Conservation (phyloP, 805 yeast species). For the Barnettozyma populi region DNA sequence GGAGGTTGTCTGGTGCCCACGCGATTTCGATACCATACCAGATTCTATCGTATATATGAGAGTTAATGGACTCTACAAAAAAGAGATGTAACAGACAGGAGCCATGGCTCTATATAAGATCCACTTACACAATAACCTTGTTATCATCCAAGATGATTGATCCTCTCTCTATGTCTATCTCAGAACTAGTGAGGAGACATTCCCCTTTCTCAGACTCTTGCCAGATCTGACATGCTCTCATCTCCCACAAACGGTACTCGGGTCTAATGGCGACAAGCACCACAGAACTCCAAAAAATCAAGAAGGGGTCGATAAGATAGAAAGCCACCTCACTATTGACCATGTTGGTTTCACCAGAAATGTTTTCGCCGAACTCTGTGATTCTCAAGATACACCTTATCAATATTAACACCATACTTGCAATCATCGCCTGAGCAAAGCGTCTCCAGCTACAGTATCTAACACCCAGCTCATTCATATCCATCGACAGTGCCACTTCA, state of each 20-base stretch:
- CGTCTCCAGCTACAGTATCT: background rate
- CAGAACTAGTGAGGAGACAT: no score
- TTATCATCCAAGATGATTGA: no score
- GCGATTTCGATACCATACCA: no score
- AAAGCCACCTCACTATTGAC: background rate
- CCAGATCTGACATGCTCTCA: background rate
- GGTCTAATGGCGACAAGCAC: background rate
- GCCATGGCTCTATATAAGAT: no score
- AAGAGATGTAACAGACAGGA: no score
- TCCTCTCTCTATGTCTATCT: no score
- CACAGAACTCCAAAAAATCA: background rate
- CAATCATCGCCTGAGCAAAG: background rate
- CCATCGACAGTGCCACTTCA: background rate
- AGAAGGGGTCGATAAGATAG: slow-evolving; percentile 4
- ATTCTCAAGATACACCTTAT: slow-evolving; percentile 4
- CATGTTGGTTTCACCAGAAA: background rate
- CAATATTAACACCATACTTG: slow-evolving; percentile 1
- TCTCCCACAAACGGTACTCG: slow-evolving; percentile 4
- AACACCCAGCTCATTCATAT: background rate
- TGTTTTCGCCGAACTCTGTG: background rate
- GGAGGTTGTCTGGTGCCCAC: no score
- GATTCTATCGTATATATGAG: no score
- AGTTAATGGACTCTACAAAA: no score
- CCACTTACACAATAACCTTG: no score
- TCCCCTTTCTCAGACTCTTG: no score